Evolutionary conservation across 1,284 basidiomycete species (phyloP), one percentile per base, ranked within the genome.

Genomic region (Lentinula novae-zelandiae): DNA sequence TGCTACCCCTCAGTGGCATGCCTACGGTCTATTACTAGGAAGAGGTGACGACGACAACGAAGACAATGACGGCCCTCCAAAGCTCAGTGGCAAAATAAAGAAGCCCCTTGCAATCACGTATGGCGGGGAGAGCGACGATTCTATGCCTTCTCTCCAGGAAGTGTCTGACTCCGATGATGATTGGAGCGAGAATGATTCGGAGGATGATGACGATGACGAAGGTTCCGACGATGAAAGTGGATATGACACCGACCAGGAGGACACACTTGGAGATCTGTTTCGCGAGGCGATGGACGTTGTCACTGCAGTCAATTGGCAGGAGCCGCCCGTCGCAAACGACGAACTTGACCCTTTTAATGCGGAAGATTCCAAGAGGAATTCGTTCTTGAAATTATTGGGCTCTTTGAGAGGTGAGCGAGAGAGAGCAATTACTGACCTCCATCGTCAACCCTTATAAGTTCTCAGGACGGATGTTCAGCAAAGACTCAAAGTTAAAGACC

Each of bases 241-340:
- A 1, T 90, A 88, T 66, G 82, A 90, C 65, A 82, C 82, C 5
- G 89, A 89, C 53, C 80, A 86, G 60, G 89, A 90, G 64, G 87
- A 87, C 58, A 77, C 81, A 63, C 69, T 89, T 31, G 76, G 84
- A 20, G 82, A 84, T 38, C 70, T 85, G 72, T 64, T 84, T 38
- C 78, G 85, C 56, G 86, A 89, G 67, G 90, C 89, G 5, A 89
- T 90, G 86, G 84, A 90, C 62, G 75, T 79, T 9, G 84, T 81
- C 1, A 76, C 82, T 65, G 83, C 83, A 53, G 77, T 80, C 9
- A 86, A 85, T 60, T 83, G 84, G 69, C 76, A 83, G 53, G 78
- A 83, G 12, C 70, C 76, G 7, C 79, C 76, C 36, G 74, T 81
- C 42, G 10, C 20, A 20, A 71, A 2, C 64, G 78, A 10, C 70